Base-by-base conservation (phyloP, 768 basidiomycete genomes). In the Kwoniella europaea region DNA sequence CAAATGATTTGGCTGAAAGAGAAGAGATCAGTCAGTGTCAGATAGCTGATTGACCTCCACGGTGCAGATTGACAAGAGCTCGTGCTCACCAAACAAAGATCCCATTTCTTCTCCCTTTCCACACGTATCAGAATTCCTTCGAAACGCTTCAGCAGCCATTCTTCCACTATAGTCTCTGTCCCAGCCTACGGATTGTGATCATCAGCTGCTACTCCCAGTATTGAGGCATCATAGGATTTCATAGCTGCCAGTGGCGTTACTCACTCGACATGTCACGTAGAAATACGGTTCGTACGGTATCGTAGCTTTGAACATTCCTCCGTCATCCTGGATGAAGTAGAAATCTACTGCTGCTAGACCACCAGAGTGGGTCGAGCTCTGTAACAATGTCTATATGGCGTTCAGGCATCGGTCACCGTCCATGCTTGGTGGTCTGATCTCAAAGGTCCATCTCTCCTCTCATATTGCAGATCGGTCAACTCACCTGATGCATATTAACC, bases 251-350 rank as follows among this genome's bases (percentile, higher is more conserved):
- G 63, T 13, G 9, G 18, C 13, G 4, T n/a, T 35, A 50, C 88
- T 65, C 62, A 94, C 96, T 86, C 96, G 92, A 89, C 93, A 95
- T 3, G 90, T 91, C 68, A 98, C 92, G 71, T 87, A 88, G 80
- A 99, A 97, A 83, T 99, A 98, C 0, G 97, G 96, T 79, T 98
- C 96, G 79, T 95, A 96, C 67, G 89, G 88, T 72, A 91, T 87
- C 5, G 96, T 98, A 74, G 89, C 90, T 84, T 98, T 99, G 88
- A 99, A 98, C 90, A 92, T 92, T 27, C 89, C 89, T 5, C 97
- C 97, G 70, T 98, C 94, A 78, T 98, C 95, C 85, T 98, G 90
- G 73, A 99, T 93, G 79, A 99, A 98, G 82, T 96, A 98, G 76
- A 89, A 96, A 76, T 99, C 94, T 13, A 99, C 95, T 7, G 91